Base-by-base conservation (phyloP, 352 stramenopile genomes). In the Globisporangium ultimum region DNA sequence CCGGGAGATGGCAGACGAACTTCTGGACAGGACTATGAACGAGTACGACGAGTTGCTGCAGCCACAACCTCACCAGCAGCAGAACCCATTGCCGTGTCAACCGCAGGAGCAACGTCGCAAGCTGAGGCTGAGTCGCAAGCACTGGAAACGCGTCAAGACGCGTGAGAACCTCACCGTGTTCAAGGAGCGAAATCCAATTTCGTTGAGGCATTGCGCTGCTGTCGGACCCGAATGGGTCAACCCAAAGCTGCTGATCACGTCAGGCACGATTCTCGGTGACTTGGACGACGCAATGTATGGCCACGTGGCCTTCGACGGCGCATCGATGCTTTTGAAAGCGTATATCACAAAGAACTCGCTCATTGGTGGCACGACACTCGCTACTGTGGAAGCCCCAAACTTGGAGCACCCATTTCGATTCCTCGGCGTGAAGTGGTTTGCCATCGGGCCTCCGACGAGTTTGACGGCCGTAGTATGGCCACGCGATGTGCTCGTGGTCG, bases 261-360 rank as follows among this genome's bases (percentile, higher is more conserved):
- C 24, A 11, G 80, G 80, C 10, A 74, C 76, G 7, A 50, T 88
- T 17, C 56, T 71, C 10, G 76, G 78, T 11, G 68, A 59, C n/a
- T 59, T 91, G 36, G 74, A 91, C 24, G 79, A 88, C 53, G 58
- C 86, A 49, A 84, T 91, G 74, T 89, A 85, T 55, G 77, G 73
- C 5, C 24, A 32, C 24, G n/a, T 38, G 70, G 13, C 64, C 74
- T 20, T 67, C 72, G 24, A 66, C 17, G 70, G 76, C 20, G 63
- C 67, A 8, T 82, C 87, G 52, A 67, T 73, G 36, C 69, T 88
- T 52, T 32, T 32, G 24, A 80, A 82, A 49, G 77, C 75, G 15
- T 71, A 64, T 0, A 84, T 69, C 59, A 72, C 68, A 9, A 65
- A 79, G 17, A 76, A 90, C 24, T 32, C 24, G 24, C 24, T 32